Evolutionary conservation across 768 basidiomycete species (phyloP), one percentile per base, ranked within the genome.

Genomic region (Podaxis rugospora): DNA sequence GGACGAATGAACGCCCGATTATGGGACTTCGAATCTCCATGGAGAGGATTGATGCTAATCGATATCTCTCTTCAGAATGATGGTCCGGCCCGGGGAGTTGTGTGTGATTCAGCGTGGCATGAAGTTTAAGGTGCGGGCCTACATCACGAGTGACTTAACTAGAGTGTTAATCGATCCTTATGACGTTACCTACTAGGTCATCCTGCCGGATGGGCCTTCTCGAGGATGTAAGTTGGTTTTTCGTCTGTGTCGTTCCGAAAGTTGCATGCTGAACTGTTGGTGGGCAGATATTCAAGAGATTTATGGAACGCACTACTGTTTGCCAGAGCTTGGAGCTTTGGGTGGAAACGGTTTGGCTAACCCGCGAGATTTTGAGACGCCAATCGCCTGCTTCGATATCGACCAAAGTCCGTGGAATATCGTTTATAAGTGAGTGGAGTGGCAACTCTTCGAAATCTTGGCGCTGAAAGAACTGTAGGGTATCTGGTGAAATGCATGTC

Each of bases 331-430:
- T 5, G 87, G 88, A 2, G 85, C 87, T 16, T 73, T 89, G 14
- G 87, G 87, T 16, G 80, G 81, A 5, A 80, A 86, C 65, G 87
- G 87, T 7, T 76, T 89, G n/a, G 87, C 88, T 1, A 84, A 86
- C 63, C 64, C 80, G 25, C 78, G 86, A 35, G 88, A 88, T 68
- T 88, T 89, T 62, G 84, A 87, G 68, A 72, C 68, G 51, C 87
- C 87, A 0, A 69, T 87, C n/a, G 87, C 87, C 2, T 78, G 75
- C 59, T 88, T 88, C 67, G 86, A 88, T 53, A 73, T 88, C 59
- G 86, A 88, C 66, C 85, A 87, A 64, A 80, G 72, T 32, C 74
- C 78, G 18, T 84, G 86, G 85, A 73, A 83, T 65, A 78, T 82
- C 58, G 71, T 79, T 35, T 82, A 84, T 75, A 83, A 83, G 78